Percentiles rank a stretch among this genome's conserved stretches.
These are phyloP conservation scores for Yamadazyma dushanensis DNA, from an alignment of 1,139 yeast species.

Conservation along the genomic window DNA sequence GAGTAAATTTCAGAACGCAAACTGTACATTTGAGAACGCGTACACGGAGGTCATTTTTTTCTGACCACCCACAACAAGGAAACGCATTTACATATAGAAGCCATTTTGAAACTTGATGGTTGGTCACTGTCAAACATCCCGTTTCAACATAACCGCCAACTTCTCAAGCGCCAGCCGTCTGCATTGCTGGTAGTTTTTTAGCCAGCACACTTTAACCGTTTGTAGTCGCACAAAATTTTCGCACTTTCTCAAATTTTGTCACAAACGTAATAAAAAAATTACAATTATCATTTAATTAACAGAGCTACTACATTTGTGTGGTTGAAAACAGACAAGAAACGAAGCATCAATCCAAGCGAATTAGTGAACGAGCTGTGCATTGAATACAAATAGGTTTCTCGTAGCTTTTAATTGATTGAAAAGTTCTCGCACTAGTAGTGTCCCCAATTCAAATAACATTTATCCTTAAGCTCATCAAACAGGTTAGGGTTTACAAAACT, in stretches of 20 bases:
- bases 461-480: slow-evolving; percentile 1
- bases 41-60: too few species aligned
- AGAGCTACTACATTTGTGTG: background rate
- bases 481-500: background rate
- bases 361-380: background rate
- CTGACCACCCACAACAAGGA: too few species aligned
- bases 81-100: too few species aligned
- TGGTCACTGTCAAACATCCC: too few species aligned
- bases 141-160: background rate
- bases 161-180: too few species aligned
- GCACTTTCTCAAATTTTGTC: slow-evolving; percentile 4
- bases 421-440: slow-evolving; percentile 12
- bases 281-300: slow-evolving; percentile 1
- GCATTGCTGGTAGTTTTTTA: slow-evolving; percentile 6
- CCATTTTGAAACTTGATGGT: too few species aligned
- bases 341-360: background rate
- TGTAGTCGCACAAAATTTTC: slow-evolving; percentile 6
- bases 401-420: background rate
- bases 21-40: too few species aligned
- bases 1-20: too few species aligned
- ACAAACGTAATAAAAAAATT: background rate
- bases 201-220: slow-evolving; percentile 15
- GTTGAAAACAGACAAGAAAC: background rate
- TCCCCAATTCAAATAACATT: slow-evolving; percentile 6
- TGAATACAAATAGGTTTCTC: background rate